phyloP scores from a whole-genome alignment of 2,329 filamentous ascomycete genomes.

The Aspergillus floridensis region DNA sequence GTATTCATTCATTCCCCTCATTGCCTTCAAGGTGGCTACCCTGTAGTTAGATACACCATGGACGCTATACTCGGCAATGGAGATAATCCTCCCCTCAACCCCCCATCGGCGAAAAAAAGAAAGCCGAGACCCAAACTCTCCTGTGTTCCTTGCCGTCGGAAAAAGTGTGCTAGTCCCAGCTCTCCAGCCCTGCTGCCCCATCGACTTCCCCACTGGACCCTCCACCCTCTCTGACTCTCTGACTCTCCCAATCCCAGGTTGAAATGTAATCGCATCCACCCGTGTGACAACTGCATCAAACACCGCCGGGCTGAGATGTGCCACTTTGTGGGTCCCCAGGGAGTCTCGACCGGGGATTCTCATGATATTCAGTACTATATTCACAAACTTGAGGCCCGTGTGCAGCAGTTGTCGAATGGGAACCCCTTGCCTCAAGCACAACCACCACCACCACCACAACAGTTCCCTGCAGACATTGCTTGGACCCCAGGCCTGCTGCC shows the following conservation, averaged over 20 bases:
- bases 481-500: neutral
- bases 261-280: slow-evolving; percentile 25
- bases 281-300: slow-evolving; percentile 24
- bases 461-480: neutral
- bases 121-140: slow-evolving; percentile 14
- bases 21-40: neutral
- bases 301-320: slow-evolving; percentile 15
- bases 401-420: slow-evolving; percentile 10
- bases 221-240: neutral
- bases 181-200: neutral
- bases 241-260: slow-evolving; percentile 12
- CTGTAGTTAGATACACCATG: neutral
- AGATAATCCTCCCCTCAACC: neutral
- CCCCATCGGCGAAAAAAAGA: slow-evolving; percentile 2
- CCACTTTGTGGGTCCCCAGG: slow-evolving; percentile 12
- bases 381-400: slow-evolving; percentile 12
- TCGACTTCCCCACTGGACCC: neutral
- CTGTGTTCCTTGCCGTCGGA: slow-evolving; percentile 17
- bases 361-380: slow-evolving; percentile 18
- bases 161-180: slow-evolving; percentile 14
- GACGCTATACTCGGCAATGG: neutral
- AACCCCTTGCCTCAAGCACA: neutral
- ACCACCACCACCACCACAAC: neutral
- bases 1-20: neutral
- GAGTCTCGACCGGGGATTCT: slow-evolving; percentile 11